Conservation (phyloP, 129 eudicot genomes). For the Heracleum sosnowskyi region DNA sequence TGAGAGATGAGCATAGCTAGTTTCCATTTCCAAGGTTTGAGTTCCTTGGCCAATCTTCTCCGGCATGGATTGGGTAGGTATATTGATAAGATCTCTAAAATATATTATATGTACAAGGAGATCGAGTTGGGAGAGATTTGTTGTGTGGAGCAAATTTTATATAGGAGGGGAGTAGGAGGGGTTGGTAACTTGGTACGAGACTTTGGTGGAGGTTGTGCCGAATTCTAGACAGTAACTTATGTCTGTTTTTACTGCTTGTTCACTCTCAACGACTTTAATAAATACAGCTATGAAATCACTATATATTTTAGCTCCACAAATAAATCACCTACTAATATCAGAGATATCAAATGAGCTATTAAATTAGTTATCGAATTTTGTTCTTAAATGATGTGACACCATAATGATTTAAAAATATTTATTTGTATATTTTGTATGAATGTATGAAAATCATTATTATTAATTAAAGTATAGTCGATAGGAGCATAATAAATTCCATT, state of each 20-base stretch:
- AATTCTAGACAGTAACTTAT: no score
- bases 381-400: no score
- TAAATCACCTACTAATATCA: no score
- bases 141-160: not conserved
- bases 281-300: no score
- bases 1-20: not conserved
- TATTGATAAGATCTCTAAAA: not conserved
- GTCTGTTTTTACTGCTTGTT: not conserved
- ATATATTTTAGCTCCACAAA: no score
- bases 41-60: not conserved
- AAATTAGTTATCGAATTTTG: no score
- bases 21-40: not conserved
- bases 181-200: not conserved
- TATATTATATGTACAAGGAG: not conserved
- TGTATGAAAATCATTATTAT: no score
- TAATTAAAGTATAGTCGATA: no score
- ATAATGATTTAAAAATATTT: no score
- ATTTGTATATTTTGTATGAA: no score
- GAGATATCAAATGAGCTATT: no score
- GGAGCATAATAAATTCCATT: no score
- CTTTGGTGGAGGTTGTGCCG: not conserved
- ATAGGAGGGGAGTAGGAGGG: not conserved
- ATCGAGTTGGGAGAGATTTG: not conserved
- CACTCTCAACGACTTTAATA: not conserved
- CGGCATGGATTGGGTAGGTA: not conserved